Percentiles rank a stretch among this genome's conserved stretches.
phyloP scores from a whole-genome alignment of 345 rosid species.

The Aegle marmelos region DNA sequence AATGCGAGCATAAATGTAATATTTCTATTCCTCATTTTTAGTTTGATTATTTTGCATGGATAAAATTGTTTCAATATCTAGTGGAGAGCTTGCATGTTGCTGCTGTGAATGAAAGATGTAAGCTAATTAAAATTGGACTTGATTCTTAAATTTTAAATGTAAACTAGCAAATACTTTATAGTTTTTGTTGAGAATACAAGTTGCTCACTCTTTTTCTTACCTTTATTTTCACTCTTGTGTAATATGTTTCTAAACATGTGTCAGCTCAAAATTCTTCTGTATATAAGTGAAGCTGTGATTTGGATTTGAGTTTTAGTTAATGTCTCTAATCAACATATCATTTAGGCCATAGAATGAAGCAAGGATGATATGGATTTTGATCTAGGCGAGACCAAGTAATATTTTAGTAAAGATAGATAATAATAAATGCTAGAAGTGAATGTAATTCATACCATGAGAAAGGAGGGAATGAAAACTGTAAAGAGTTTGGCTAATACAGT shows the following conservation, averaged over 20 bases:
- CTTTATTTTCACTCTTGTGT: background rate
- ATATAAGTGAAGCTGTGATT: background rate
- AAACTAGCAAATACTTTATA: background rate
- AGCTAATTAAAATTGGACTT: slow-evolving; percentile 10
- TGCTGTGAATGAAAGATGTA: slow-evolving; percentile 2
- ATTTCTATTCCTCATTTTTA: slow-evolving; percentile 11
- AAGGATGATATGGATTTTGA: background rate
- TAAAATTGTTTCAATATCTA: slow-evolving; percentile 1
- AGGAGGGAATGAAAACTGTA: background rate
- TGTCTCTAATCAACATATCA: background rate
- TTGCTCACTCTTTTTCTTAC: background rate
- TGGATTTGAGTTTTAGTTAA: background rate
- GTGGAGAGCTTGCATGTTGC: background rate
- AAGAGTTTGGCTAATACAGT: background rate
- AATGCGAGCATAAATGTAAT: slow-evolving; percentile 90
- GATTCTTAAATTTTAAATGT: background rate
- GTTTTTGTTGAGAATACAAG: background rate
- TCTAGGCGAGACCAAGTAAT: background rate
- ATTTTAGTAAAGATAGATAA: background rate
- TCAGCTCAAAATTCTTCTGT: background rate
- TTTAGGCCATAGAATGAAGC: background rate
- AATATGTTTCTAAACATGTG: background rate
- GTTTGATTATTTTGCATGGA: slow-evolving; percentile 13
- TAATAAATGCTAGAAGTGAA: slow-evolving; percentile 1
- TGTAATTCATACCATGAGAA: background rate